Evolutionary conservation across 2,329 filamentous ascomycete genomes (phyloP).

Genomic region (Penicillium sp.): DNA sequence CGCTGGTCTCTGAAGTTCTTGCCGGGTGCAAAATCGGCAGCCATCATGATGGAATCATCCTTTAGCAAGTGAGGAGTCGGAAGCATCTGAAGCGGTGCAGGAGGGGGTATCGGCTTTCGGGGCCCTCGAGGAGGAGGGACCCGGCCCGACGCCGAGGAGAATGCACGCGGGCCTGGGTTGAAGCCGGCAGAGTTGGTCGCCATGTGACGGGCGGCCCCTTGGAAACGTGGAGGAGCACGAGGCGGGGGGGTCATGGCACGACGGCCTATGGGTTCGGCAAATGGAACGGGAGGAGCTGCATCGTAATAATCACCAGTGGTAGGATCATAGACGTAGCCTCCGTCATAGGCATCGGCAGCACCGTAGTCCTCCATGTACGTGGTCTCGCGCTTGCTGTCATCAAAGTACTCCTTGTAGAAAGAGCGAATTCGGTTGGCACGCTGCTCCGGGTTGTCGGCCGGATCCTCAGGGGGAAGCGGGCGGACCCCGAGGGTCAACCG

Average conservation of each 20-base stretch:
- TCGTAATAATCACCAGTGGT: constrained; percentile 33
- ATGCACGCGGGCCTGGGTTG: constrained; percentile 55
- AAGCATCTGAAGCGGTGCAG: constrained; percentile 68
- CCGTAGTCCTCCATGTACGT: constrained; percentile 75
- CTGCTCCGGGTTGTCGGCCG: constrained; percentile 86
- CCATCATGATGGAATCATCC: constrained; percentile 71
- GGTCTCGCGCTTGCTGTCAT: constrained; percentile 64
- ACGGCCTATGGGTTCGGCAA: constrained; percentile 78
- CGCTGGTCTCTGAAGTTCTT: constrained; percentile 63
- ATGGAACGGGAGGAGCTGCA: constrained; percentile 51
- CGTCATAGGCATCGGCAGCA: constrained; percentile 61
- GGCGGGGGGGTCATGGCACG: constrained; percentile 96
- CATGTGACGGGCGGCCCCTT: constrained; percentile 45
- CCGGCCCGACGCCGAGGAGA: constrained; percentile 60
- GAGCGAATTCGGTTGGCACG: constrained; percentile 95
- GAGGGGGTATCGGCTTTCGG: constrained; percentile 68
- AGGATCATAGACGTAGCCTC: constrained; percentile 57
- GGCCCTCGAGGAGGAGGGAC: constrained; percentile 45
- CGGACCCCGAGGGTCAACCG: constrained; percentile 65
- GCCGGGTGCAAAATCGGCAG: constrained; percentile 85
- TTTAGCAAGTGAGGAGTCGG: constrained; percentile 82
- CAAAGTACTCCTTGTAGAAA: constrained; percentile 99
- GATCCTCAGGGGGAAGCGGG: constrained; percentile 82
- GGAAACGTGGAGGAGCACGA: constrained; percentile 60
- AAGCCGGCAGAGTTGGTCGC: constrained; percentile 44